Conservation (phyloP, 345 rosid genomes). For the Sisymbrium irio region DNA sequence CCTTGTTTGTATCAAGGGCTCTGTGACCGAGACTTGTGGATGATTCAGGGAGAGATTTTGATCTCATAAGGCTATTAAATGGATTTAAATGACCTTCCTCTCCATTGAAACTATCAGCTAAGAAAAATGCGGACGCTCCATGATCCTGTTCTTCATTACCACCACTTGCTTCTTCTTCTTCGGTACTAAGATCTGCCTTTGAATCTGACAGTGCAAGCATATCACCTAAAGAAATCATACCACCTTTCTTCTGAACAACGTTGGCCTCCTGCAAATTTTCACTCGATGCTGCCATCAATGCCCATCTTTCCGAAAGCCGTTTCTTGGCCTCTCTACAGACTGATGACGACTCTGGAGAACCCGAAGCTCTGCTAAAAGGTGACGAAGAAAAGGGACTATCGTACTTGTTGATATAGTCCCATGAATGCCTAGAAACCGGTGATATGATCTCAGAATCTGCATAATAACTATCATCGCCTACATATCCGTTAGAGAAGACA, state of each 20-base stretch:
- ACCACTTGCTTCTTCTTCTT: conserved; percentile 46
- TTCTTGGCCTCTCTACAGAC: conserved; percentile 55
- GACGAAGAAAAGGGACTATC: conserved; percentile 68
- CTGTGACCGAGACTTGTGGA: conserved; percentile 46
- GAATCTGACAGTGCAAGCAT: conserved; percentile 89
- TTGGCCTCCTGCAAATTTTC: conserved; percentile 53
- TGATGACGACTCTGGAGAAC: conserved; percentile 92
- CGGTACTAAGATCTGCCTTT: conserved; percentile 35
- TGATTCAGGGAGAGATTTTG: conserved; percentile 77
- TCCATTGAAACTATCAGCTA: conserved; percentile 36
- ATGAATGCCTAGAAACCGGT: conserved; percentile 78
- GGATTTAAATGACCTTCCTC: conserved; percentile 43
- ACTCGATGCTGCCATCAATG: conserved; percentile 59
- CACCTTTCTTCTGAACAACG: conserved; percentile 43
- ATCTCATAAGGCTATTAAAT: conserved; percentile 57
- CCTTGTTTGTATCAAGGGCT: conserved; percentile 40
- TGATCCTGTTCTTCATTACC: conserved; percentile 42
- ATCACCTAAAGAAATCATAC: conserved; percentile 81
- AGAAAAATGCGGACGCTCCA: conserved; percentile 49
- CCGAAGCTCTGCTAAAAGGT: conserved; percentile 70
- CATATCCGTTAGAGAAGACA: conserved; percentile 69
- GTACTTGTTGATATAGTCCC: conserved; percentile 74
- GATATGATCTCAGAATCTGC: conserved; percentile 77
- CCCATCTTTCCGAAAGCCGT: conserved; percentile 93
- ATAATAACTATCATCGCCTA: conserved; percentile 74